These are phyloP conservation scores for Aureobasidium musti DNA, from an alignment of 2,329 filamentous ascomycete genomes.

Conservation along the genomic window DNA sequence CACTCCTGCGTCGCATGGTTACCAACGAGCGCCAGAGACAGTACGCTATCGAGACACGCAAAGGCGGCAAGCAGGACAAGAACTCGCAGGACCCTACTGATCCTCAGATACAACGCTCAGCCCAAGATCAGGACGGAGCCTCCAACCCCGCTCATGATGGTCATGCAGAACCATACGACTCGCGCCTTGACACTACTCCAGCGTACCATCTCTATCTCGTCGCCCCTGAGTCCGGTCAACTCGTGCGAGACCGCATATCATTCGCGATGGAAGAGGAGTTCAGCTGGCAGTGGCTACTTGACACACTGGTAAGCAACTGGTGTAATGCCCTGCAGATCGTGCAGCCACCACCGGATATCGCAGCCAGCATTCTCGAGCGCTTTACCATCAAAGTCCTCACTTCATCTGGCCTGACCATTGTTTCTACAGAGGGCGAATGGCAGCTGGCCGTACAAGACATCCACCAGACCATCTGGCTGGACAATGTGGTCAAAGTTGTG, in stretches of 20 bases:
- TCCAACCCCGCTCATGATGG: neutral
- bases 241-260: conserved; percentile 22
- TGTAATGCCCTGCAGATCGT: conserved; percentile 19
- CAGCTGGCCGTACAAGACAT: conserved; percentile 23
- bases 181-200: neutral
- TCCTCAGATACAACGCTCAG: neutral
- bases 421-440: conserved; percentile 27
- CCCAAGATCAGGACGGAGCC: neutral
- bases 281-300: conserved; percentile 15
- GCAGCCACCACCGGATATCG: conserved; percentile 19
- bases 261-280: conserved; percentile 16
- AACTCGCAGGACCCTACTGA: neutral
- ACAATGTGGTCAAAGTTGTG: conserved; percentile 24
- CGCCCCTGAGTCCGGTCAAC: conserved; percentile 5
- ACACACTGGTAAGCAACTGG: conserved; percentile 25
- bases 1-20: conserved; percentile 59
- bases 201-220: conserved; percentile 27
- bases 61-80: conserved; percentile 38
- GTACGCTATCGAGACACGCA: conserved; percentile 60
- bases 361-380: conserved; percentile 15
- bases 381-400: conserved; percentile 28
- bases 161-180: conserved; percentile 6
- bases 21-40: conserved; percentile 61
- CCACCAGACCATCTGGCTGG: conserved; percentile 27
- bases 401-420: conserved; percentile 26